Evolutionary conservation across 768 basidiomycete genomes (phyloP), one percentile per base, ranked within the genome.

Genomic region (Favolaschia claudopus): DNA sequence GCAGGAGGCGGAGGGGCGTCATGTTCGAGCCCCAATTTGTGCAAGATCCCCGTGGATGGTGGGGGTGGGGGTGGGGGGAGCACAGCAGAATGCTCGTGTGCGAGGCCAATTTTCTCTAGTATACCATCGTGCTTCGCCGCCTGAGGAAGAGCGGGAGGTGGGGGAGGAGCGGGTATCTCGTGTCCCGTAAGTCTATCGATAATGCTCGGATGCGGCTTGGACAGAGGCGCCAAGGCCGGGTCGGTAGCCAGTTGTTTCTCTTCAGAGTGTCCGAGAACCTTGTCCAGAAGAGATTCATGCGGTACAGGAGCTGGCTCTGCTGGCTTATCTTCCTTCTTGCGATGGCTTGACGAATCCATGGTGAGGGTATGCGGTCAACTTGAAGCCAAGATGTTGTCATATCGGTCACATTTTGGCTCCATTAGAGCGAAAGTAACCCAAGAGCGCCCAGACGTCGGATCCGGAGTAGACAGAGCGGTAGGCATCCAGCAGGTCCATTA

Each of bases 301-400:
- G 47, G 55, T n/a, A 25, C 32, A 43, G 32, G 22, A 34, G 45
- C 25, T n/a, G 15, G 34, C 17, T 36, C 9, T 3, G 47, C 40
- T 15, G 47, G 33, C 31, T 28, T 51, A 8, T 29, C 34, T 15
- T 13, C 19, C 17, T 32, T 43, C n/a, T 59, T 36, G 33, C 2
- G 46, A 37, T 50, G 27, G 7, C 48, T 49, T 31, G 45, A 51
- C 2, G 40, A 22, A 24, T 59, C 44, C 58, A 59, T 59, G 31
- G 50, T 53, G 37, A 29, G 34, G 24, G 50, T 39, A 24, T 15
- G 43, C 28, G 37, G 50, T 46, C 50, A 53, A 53, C 24, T 32
- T 1, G 2, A 17, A 36, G n/a, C n/a, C n/a, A n/a, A n/a, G n/a
- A 48, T 29, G 12, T 38, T 34, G 34, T n/a, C 25, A 31, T 22